These are phyloP conservation scores for Eucalyptus polybractea DNA, from an alignment of 345 rosid species.

Conservation along the genomic window DNA sequence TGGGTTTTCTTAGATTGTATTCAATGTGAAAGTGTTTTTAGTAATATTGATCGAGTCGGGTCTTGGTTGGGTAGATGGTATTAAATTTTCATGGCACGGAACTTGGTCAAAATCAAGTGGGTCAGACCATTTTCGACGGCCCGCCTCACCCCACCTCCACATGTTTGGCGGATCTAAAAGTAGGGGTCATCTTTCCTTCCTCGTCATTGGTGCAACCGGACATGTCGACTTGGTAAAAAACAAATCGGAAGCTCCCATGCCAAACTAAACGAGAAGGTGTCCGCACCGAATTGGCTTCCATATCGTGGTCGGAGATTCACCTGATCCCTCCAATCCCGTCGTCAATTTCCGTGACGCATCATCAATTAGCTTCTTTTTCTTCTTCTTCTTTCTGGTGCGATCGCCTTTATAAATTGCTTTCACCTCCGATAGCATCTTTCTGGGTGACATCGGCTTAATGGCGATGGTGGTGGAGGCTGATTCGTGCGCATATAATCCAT, in stretches of 20 bases:
- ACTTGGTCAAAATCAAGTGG: not conserved
- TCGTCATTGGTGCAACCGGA: not conserved
- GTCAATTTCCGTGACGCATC: not conserved
- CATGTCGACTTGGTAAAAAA: not conserved
- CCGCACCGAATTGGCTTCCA: not conserved
- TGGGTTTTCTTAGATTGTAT: not conserved
- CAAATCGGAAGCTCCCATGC: not conserved
- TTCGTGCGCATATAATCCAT: not conserved
- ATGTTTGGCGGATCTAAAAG: not conserved
- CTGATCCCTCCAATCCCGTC: not conserved
- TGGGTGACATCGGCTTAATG: not conserved
- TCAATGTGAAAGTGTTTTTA: not conserved
- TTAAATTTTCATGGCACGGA: not conserved
- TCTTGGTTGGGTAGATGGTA: accelerated
- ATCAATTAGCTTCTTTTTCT: not conserved
- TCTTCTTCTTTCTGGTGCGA: not conserved
- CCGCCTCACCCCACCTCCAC: not conserved
- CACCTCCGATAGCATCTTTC: not conserved
- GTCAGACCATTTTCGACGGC: not conserved
- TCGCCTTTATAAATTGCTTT: not conserved
- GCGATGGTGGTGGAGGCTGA: not conserved
- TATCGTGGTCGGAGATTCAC: not conserved
- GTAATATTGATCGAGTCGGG: not conserved
- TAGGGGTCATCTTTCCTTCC: not conserved
- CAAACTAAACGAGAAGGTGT: not conserved